Base-by-base conservation (phyloP, 2,329 filamentous ascomycete species). In the Didymosphaeria variabile region DNA sequence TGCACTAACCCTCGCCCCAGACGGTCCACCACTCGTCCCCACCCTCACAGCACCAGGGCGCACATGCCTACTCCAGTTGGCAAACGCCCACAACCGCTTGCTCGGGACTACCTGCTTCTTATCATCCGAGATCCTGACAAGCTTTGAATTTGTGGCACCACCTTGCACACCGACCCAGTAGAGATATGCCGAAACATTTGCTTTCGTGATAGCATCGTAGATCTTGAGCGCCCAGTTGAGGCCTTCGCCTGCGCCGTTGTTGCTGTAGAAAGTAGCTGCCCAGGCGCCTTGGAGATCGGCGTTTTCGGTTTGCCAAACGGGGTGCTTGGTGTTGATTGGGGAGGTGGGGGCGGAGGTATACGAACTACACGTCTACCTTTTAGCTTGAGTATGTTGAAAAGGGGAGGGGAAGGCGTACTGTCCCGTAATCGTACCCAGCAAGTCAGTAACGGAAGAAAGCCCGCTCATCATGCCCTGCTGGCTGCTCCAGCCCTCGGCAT, bases 171-270 rank as follows among this genome's bases (percentile, higher is more conserved):
- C 83, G 67, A 84, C 79, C 85, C 85, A 87, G 73, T 85, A 87
- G 1, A 87, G 75, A 66, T 86, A 87, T 0, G 80, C 85, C 3
- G 81, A 83, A 1, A 81, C 74, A 61, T 84, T 82, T 31, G 78
- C 80, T 62, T 78, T 79, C 13, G 82, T 77, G 10, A 87, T 75
- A 12, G 81, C 83, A 31, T 78, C 77, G 49, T 83, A 82, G 56
- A 87, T 83, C 66, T 84, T 82, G 66, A 82, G 82, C 1, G 85
- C 85, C 85, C 84, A 87, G 13, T 82, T 84, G 60, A 85, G 73
- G 9, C 85, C 86, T 62, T 87, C 85, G 57, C 81, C 81, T 0
- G 79, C 76, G 31, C 79, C 81, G 54, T 84, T 83, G 63, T 69
- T 76, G 4, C 64, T 60, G 69, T 84, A 85, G 80, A 83, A 87